Percentiles rank a stretch among this genome's conserved stretches.
These are phyloP conservation scores for Ustilago hordei DNA, from an alignment of 1,284 basidiomycete genomes.

Conservation along the genomic window DNA sequence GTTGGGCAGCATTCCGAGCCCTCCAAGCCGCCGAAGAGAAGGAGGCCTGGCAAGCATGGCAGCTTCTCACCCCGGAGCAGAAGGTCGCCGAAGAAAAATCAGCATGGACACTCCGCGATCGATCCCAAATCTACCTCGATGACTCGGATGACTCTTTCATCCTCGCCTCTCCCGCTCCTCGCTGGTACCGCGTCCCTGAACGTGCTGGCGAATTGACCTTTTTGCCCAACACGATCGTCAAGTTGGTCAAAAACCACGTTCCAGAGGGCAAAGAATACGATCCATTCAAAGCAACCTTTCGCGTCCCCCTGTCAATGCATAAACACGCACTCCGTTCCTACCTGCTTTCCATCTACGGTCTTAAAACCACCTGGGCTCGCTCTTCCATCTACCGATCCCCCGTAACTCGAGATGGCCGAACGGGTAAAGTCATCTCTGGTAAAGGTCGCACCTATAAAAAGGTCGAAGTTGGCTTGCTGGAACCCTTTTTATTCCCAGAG, in stretches of 20 bases:
- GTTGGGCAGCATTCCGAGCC: constrained; percentile 34
- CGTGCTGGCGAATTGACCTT: constrained; percentile 80
- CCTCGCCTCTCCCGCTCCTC: constrained; percentile 43
- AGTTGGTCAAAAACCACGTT: constrained; percentile 86
- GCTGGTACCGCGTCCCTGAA: constrained; percentile 63
- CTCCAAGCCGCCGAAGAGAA: constrained; percentile 49
- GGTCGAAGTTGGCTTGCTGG: constrained; percentile 66
- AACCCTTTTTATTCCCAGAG: constrained; percentile 68
- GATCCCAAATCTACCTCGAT: constrained; percentile 64
- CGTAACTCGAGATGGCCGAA: constrained; percentile 54
- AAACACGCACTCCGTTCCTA: constrained; percentile 92
- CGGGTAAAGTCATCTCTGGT: constrained; percentile 73
- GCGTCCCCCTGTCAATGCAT: constrained; percentile 82
- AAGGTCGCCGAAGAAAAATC: constrained; percentile 55
- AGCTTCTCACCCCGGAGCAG: constrained; percentile 35
- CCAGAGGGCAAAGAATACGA: constrained; percentile 84
- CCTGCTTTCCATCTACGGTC: constrained; percentile 80
- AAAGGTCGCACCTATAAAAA: constrained; percentile 63
- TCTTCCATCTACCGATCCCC: constrained; percentile 80
- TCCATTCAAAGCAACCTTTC: constrained; percentile 93
- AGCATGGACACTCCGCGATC: constrained; percentile 64
- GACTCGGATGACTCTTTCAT: constrained; percentile 57
- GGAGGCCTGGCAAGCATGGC: constrained; percentile 62
- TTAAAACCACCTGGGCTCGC: constrained; percentile 87
- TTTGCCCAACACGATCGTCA: constrained; percentile 87